Conservation (phyloP, 805 yeast species). For the Yarrowia divulgata region DNA sequence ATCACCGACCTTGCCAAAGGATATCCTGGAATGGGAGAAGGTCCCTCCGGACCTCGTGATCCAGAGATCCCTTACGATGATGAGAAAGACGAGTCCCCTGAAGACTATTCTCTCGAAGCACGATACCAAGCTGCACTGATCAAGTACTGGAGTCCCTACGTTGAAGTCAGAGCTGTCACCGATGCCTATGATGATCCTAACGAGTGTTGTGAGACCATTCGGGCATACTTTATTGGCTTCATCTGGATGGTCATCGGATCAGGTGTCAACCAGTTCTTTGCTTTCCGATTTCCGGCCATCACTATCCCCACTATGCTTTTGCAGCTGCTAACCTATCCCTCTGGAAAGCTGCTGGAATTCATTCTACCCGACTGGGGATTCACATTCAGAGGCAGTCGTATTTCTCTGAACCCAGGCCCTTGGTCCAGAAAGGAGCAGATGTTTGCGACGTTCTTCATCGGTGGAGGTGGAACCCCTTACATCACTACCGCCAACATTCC, state of each 20-base stretch:
- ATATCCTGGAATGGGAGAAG: neutral
- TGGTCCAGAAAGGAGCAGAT: slow-evolving; percentile 67
- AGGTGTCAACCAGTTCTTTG: slow-evolving; percentile 53
- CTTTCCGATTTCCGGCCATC: slow-evolving; percentile 60
- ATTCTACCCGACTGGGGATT: slow-evolving; percentile 43
- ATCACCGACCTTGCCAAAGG: neutral
- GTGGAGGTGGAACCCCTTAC: slow-evolving; percentile 46
- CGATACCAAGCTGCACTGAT: neutral
- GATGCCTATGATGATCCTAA: slow-evolving; percentile 58
- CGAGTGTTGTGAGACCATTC: slow-evolving; percentile 57
- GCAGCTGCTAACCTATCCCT: slow-evolving; percentile 64
- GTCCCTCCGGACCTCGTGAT: neutral
- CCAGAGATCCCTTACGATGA: slow-evolving; percentile 14
- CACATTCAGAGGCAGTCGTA: slow-evolving; percentile 44
- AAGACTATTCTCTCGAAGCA: slow-evolving; percentile 13
- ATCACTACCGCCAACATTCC: slow-evolving; percentile 39
- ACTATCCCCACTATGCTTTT: slow-evolving; percentile 59
- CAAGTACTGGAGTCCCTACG: slow-evolving; percentile 55
- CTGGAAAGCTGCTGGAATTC: slow-evolving; percentile 52
- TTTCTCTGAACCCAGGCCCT: slow-evolving; percentile 63
- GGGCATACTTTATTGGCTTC: slow-evolving; percentile 53
- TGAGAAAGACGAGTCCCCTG: slow-evolving; percentile 17
- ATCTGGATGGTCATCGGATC: slow-evolving; percentile 46
- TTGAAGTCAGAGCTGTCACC: slow-evolving; percentile 71
- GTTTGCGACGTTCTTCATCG: slow-evolving; percentile 57